Evolutionary conservation across 2,329 filamentous ascomycete species (phyloP), one percentile per base, ranked within the genome.

Genomic region (Claviceps sp.): DNA sequence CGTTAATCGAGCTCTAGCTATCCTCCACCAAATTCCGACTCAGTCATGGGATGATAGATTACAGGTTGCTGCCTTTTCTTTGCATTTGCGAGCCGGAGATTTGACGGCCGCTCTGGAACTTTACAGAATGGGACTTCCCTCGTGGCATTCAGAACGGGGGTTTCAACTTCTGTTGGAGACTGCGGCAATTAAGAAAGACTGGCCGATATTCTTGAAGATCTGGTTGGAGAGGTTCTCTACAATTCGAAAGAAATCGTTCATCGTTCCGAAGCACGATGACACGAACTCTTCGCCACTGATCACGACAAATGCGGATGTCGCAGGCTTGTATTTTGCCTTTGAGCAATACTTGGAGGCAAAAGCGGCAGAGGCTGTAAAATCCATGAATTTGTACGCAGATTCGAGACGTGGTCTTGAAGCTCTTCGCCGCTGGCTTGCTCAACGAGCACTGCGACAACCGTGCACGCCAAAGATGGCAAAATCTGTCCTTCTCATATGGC

Each of bases 101-200:
- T 50, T 62, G 4, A 16, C 59, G 2, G 59, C 61, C 11, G 76
- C 76, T 0, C 55, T 75, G 16, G 57, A 63, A 2, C 57, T 70
- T 20, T 74, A 75, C 56, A 64, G 62, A 41, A 59, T 54, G 3
- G 72, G 70, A 3, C 54, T 77, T 9, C 5, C 54, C 56, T 18
- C 58, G 57, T 13, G 59, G 62, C 5, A 59, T 71, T 26, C 60
- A 63, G 1, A 63, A 67, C 6, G 40, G 13, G 73, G 71, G 2
- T 58, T 78, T 6, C 73, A 76, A 45, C 60, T 69, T 18, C 55
- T 79, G 5, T 56, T 76, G 18, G 63, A 70, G 7, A 62, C 70
- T 46, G 66, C 67, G 2, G 63, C 79, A 37, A 61, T 56, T 34
- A 60, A 60, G 2, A 57, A 59, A 11, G 58, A 65, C 3, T 75